Conservation (phyloP, 805 yeast species). For the Cyberlindnera meyerae region DNA sequence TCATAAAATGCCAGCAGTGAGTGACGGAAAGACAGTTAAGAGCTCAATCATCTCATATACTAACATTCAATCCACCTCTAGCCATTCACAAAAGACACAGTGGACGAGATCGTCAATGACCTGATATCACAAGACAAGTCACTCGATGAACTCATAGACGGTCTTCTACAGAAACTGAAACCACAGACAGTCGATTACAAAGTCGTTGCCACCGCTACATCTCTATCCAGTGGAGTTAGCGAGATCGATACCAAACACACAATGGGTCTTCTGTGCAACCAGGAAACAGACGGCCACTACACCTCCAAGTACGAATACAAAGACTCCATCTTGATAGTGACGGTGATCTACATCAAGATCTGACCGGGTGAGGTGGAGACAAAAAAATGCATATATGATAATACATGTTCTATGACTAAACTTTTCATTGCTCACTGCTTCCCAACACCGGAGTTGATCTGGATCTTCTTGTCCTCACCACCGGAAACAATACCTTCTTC, state of each 20-base stretch:
- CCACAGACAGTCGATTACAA: conserved; percentile 8
- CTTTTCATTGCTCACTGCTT: conserved; percentile 2
- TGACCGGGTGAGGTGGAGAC: too few relatives aligned
- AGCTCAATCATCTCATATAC: too few relatives aligned
- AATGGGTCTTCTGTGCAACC: conserved; percentile 11
- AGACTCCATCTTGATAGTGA: conserved; percentile 6
- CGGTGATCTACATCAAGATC: conserved; percentile 9
- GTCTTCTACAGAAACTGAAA: conserved; percentile 4
- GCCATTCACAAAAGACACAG: conserved; percentile 11
- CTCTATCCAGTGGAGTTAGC: background rate
- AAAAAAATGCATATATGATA: too few relatives aligned
- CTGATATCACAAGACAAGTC: too few relatives aligned
- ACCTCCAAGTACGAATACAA: conserved; percentile 2
- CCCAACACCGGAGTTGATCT: conserved; percentile 52
- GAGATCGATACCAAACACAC: conserved; percentile 1
- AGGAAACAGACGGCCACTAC: conserved; percentile 12
- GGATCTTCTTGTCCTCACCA: conserved; percentile 91
- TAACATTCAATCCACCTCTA: too few relatives aligned
- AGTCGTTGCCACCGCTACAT: conserved; percentile 4
- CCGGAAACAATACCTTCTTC: conserved; percentile 79
- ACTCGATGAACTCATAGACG: conserved; percentile 3
- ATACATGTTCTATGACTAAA: too few relatives aligned
- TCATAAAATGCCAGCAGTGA: too few relatives aligned
- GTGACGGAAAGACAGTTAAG: too few relatives aligned
- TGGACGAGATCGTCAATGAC: conserved; percentile 4